Evolutionary conservation across 2,329 filamentous ascomycete genomes (phyloP), one percentile per base, ranked within the genome.

Genomic region (Hypomyces rosellus): DNA sequence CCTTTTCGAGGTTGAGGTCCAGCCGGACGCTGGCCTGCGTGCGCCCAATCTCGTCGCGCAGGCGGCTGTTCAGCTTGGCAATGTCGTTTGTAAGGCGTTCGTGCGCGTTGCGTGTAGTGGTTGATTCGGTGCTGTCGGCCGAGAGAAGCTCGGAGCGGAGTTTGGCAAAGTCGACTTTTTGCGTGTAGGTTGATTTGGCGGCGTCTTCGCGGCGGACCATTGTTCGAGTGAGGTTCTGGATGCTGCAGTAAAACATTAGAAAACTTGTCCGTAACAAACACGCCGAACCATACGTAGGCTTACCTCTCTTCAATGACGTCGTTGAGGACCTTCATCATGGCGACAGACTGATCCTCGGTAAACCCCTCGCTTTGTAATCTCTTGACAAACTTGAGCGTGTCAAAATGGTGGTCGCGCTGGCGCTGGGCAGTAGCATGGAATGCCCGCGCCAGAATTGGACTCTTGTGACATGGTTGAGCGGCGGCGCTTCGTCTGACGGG

Each of bases 161-260:
- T 74, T 97, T 96, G 54, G 92, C 91, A 65, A 99, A 97, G 72
- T 99, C 93, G 56, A 97, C 93, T 69, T 97, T 97, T 67, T 97
- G 84, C 2, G 83, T 85, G 66, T 87, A 87, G 3, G 82, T 86
- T 25, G 87, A 85, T 64, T 88, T 88, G 63, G 89, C 87, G 55
- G 89, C 82, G 71, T 96, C 93, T 72, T 99, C 93, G 63, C 91
- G 89, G 43, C 96, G 81, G 39, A 99, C 93, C 93, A 99, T 99
- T 14, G 92, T 97, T 56, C 92, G 85, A 1, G 92, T 97, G 45
- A 99, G 79, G 69, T 97, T 97, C 68, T 96, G 92, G 60, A 99
- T 97, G 66, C 89, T 88, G 56, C 8, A 9, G 2, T 6, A 2
- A 22, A 20, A 18, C 4, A 34, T 59, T 22, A 39, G 8, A 43